Base-by-base conservation (phyloP, 1,139 yeast species). In the Taphrina confusa region DNA sequence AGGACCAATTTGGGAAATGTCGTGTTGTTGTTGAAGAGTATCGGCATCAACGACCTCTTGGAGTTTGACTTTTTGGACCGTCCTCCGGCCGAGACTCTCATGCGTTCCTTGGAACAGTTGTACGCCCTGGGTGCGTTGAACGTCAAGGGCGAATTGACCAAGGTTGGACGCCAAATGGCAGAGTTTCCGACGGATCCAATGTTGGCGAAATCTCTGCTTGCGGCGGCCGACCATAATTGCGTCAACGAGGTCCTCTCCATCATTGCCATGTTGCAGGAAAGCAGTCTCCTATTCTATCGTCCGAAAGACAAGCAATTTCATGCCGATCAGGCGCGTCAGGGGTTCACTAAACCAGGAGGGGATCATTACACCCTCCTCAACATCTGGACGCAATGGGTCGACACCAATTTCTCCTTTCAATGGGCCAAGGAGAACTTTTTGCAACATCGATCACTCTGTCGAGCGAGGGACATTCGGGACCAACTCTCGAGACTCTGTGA, bases 151-250 rank as follows among this genome's bases (percentile, higher is more conserved):
- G 80, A 80, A 63, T 76, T 94, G 33, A 92, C 98, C 0, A 80
- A 82, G 62, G 70, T 83, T 0, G 98, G 98, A 0, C 76, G 88
- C 34, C 81, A 82, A 64, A 88, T 92, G 96, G 87, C 95, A 1
- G 95, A 87, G 68, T 88, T 92, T 66, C 98, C 98, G 0, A 80
- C 91, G 4, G 95, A 88, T 67, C 97, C 97, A 1, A 87, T 87
- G 83, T 79, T 88, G 66, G 85, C 96, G 11, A 87, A 86, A 70
- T 80, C 87, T 1, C 72, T 92, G 27, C 71, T 91, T 1, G 78
- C 84, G 0, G 83, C 94, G 63, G 79, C 80, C 2, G 77, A 78
- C 63, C 79, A 77, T 60, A 77, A 80, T 0, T 88, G 91, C 60
- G 77, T 82, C 1, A 79, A 79, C 1, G 89, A 87, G 57, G 81